Conservation (phyloP, 805 yeast species). For the Candida ulmi region DNA sequence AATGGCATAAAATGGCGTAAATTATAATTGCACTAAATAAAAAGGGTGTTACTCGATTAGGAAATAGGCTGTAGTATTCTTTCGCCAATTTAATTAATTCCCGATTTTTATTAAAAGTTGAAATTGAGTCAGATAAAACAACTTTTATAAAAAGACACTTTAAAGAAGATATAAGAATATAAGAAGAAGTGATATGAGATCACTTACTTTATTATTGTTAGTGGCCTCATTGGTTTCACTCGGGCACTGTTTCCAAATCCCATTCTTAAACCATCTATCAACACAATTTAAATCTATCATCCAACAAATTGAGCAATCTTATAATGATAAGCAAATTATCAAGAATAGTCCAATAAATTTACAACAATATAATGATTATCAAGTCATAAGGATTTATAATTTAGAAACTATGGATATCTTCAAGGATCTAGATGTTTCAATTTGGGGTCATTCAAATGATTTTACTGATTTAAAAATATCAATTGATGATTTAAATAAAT, state of each 20-base stretch:
- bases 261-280: background rate
- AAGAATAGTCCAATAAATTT: conserved; percentile 9
- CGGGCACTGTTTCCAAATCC: background rate
- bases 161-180: too few relatives aligned
- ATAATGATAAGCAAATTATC: background rate
- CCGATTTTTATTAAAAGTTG: too few relatives aligned
- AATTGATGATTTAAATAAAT: conserved; percentile 3
- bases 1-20: too few relatives aligned
- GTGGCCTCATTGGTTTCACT: too few relatives aligned
- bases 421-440: background rate
- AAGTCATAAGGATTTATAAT: conserved; percentile 13
- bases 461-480: conserved; percentile 41
- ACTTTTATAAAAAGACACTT: too few relatives aligned
- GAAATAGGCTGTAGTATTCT: too few relatives aligned
- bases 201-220: too few relatives aligned
- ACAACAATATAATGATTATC: conserved; percentile 14
- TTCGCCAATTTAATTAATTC: too few relatives aligned
- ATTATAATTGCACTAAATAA: too few relatives aligned
- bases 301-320: background rate
- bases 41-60: too few relatives aligned
- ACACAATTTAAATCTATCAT: background rate
- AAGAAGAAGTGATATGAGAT: too few relatives aligned
- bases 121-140: too few relatives aligned
- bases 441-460: conserved; percentile 45
- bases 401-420: conserved; percentile 2